Evolutionary conservation across 2,329 filamentous ascomycete species (phyloP), one percentile per base, ranked within the genome.

Genomic region (Fonsecaea erecta): DNA sequence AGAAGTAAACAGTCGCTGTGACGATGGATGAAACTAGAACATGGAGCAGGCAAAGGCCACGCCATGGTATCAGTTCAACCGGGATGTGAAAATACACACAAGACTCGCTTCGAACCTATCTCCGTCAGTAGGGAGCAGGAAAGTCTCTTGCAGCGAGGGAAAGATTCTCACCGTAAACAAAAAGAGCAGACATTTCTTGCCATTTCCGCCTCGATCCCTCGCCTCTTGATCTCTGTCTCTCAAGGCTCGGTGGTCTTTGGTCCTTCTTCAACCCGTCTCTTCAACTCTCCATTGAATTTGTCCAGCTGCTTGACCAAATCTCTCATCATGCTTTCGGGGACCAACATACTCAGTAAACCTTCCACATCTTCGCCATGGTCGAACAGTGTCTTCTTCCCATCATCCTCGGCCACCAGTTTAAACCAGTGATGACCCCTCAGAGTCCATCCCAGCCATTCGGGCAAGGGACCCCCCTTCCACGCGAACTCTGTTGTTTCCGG

Each of bases 281-380:
- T 62, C 60, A 62, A 56, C 14, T 62, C 60, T 16, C 26, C 52
- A 35, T 62, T 62, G 18, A 62, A 62, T 35, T 37, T 56, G 9
- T 62, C 52, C 26, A 62, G 3, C 60, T 56, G 40, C 26, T 51
- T 48, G 37, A 34, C 40, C 60, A 62, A 35, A 24, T 51, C 52
- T n/a, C 35, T 16, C 18, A 56, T 16, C 60, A 62, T 56, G 1
- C 24, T 21, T 21, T 18, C 21, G 7, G 60, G 60, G 7, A 62
- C 37, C 16, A 51, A 26, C 14, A 35, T 5, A 3, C 52, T 52
- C 6, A 56, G 26, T 11, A 62, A 5, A 9, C 60, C 60, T 21
- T 62, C 60, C 1, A 56, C 40, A 12, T 32, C 26, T 52, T 62
- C 60, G 2, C 52, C 37, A 26, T 62, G 60, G 28, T 62, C 24